phyloP scores from a whole-genome alignment of 345 rosid genomes.

The Pistacia vera region DNA sequence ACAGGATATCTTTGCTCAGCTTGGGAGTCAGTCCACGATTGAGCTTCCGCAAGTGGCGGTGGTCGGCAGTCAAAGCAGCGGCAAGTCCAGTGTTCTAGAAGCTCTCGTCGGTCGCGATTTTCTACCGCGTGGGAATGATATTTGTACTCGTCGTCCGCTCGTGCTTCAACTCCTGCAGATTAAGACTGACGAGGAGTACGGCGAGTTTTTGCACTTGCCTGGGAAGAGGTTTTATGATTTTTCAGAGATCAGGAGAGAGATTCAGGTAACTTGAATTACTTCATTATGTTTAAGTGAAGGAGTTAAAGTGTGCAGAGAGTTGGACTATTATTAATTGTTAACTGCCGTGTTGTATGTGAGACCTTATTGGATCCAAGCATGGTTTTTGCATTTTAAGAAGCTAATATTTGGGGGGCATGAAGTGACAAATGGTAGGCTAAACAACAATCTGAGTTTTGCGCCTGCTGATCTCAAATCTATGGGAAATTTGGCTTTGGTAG shows the following conservation, averaged over 20 bases:
- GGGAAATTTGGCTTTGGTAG: too few relatives aligned
- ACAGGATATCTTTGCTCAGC: conserved; percentile 94
- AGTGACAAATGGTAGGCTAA: too few relatives aligned
- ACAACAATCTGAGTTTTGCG: too few relatives aligned
- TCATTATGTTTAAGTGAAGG: neutral
- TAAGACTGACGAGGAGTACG: conserved; percentile 85
- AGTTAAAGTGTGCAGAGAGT: neutral
- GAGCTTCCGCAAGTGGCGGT: conserved; percentile 99
- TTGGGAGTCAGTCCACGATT: conserved; percentile 87
- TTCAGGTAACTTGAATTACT: conserved; percentile 57
- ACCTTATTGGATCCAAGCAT: too few relatives aligned
- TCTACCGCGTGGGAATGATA: conserved; percentile 87
- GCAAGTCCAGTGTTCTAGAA: conserved; percentile 97
- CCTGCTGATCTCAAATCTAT: too few relatives aligned
- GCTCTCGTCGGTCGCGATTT: conserved; percentile 97
- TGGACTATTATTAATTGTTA: neutral
- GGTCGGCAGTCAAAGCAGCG: conserved; percentile 98
- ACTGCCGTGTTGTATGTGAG: neutral
- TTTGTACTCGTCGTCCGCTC: conserved; percentile 97
- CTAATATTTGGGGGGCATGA: too few relatives aligned
- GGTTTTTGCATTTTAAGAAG: too few relatives aligned
- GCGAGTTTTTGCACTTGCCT: conserved; percentile 92
- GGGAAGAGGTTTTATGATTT: conserved; percentile 79
- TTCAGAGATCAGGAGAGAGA: conserved; percentile 91
- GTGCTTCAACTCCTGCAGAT: conserved; percentile 94